These are phyloP conservation scores for Hirsutella rhossiliensis DNA, from an alignment of 2,329 filamentous ascomycete species.

Conservation along the genomic window DNA sequence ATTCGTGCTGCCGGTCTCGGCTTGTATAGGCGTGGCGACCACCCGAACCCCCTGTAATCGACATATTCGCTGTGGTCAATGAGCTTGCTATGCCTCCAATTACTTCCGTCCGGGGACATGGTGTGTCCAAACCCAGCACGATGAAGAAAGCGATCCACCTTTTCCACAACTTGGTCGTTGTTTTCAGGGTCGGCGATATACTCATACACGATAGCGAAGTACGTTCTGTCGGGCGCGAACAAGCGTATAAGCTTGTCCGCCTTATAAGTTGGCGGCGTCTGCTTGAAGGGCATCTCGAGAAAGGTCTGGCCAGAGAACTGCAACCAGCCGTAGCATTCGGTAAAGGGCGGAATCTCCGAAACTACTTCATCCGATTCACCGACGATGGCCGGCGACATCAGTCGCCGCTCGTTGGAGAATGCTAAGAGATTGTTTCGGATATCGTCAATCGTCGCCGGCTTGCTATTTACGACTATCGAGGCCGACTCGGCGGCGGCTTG, in stretches of 20 bases:
- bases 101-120: not conserved
- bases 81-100: constrained; percentile 2
- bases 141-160: constrained; percentile 3
- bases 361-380: not conserved
- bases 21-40: not conserved
- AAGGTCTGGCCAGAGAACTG: not conserved
- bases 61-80: constrained; percentile 2
- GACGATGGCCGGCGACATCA: not conserved
- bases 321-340: constrained; percentile 4
- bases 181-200: constrained; percentile 2
- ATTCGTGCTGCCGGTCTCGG: too few species aligned
- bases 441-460: not conserved
- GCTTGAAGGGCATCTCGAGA: not conserved
- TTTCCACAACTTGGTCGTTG: not conserved
- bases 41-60: not conserved
- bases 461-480: constrained; percentile 1
- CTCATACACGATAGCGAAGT: constrained; percentile 2
- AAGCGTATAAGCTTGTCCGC: not conserved
- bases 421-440: not conserved
- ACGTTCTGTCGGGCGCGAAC: not conserved
- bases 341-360: not conserved
- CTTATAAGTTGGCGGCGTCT: not conserved
- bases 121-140: constrained; percentile 2
- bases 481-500: not conserved
- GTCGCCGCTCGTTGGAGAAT: not conserved